Base-by-base conservation (phyloP, 306 rosid genomes). In the Fragaria nilgerrensis region DNA sequence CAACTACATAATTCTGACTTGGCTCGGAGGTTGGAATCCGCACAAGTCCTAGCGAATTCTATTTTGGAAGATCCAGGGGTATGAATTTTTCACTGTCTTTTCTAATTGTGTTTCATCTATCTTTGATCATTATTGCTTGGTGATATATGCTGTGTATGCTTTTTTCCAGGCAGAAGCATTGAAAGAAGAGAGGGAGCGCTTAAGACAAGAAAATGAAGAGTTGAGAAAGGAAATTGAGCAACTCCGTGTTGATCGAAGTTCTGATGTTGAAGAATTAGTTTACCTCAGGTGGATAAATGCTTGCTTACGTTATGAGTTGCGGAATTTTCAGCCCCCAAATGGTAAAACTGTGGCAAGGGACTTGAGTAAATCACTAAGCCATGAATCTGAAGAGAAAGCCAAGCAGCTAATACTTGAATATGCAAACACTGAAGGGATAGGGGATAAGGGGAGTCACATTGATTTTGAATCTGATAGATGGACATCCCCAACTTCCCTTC, bases 231-330 rank as follows among this genome's bases (percentile, higher is more conserved):
- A 89, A 78, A 67, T 89, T 10, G 94, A 92, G 87, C 92, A 72
- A 75, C 88, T 89, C 9, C 80, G 86, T 80, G 77, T 86, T 10
- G 88, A 87, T 78, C 79, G 94, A 74, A 92, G 89, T 70, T 62
- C 88, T 27, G 97, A 95, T 78, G 62, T 86, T 49, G 99, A 95
- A 82, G 97, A 95, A 69, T 59, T 95, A 79, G 97, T 95, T 75
- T 95, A 95, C 65, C 85, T 95, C 47, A 81, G 91, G 71, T 95
- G 99, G 99, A 74, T 95, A 58, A 95, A 95, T 80, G 99, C 97
- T 66, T 95, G 99, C 84, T 86, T 95, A 73, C 81, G 97, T 23
- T 91, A 92, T 70, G 97, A 95, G 75, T 83, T 92, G 13, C 52
- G 97, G 49, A 86, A 91, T 75, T 88, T 75, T 83, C 94, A 85